A percentile compares a stretch with the other conserved stretches of the same genome.
phyloP scores from a whole-genome alignment of 768 basidiomycete species.

The Phylloporus sp. region DNA sequence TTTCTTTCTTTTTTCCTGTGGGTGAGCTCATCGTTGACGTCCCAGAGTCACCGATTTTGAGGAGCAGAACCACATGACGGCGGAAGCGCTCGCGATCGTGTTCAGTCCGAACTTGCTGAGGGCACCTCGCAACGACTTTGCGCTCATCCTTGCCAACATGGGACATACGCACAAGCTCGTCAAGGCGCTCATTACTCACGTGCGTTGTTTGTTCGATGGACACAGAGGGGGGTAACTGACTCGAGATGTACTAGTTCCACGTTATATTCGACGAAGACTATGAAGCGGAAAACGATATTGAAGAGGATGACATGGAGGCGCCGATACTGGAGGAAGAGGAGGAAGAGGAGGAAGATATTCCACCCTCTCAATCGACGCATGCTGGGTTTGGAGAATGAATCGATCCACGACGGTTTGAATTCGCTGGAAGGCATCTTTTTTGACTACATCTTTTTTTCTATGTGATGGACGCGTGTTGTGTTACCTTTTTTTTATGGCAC shows the following conservation, averaged over 20 bases:
- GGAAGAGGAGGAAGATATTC: conserved; percentile 43
- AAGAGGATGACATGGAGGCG: conserved; percentile 62
- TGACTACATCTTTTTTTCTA: conserved; percentile 6
- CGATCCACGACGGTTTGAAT: conserved; percentile 8
- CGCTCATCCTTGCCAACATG: conserved; percentile 76
- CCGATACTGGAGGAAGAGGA: conserved; percentile 59
- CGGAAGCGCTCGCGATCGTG: conserved; percentile 78
- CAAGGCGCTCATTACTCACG: conserved; percentile 71
- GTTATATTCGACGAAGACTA: conserved; percentile 73
- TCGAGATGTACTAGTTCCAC: conserved; percentile 44
- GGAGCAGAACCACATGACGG: conserved; percentile 87
- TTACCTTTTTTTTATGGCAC: conserved; percentile 15
- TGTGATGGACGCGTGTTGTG: conserved; percentile 24
- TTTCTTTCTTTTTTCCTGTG: not conserved
- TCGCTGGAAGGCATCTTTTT: conserved; percentile 7
- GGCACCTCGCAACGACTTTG: conserved; percentile 74
- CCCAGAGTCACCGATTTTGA: conserved; percentile 83
- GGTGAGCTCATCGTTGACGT: not conserved
- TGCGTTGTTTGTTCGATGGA: conserved; percentile 34
- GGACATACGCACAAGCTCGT: conserved; percentile 69
- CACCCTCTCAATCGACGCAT: conserved; percentile 23
- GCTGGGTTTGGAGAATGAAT: conserved; percentile 22
- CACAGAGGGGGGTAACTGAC: not conserved
- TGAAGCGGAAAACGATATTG: conserved; percentile 46
- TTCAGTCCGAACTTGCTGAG: conserved; percentile 79